These are phyloP conservation scores for Cordyceps farinosa DNA, from an alignment of 2,329 filamentous ascomycete species.

Conservation along the genomic window DNA sequence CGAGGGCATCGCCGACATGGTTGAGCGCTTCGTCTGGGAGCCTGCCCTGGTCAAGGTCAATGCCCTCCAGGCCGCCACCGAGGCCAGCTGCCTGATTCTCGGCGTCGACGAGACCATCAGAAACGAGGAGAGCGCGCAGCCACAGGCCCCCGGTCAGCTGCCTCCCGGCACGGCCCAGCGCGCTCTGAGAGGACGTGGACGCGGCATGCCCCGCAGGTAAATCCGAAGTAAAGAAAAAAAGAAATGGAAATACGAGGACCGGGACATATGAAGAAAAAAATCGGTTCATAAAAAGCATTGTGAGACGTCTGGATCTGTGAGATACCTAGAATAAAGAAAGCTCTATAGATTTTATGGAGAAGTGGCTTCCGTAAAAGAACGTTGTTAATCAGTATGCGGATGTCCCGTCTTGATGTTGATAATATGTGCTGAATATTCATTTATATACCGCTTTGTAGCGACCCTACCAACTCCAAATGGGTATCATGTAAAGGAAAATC, in stretches of 20 bases:
- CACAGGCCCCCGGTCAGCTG: conserved; percentile 74
- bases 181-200: conserved; percentile 76
- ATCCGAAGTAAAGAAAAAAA: conserved; percentile 12
- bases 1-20: conserved; percentile 91
- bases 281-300: conserved; percentile 15
- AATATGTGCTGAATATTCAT: neutral
- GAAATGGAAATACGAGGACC: conserved; percentile 17
- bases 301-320: conserved; percentile 33
- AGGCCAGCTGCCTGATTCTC: conserved; percentile 92
- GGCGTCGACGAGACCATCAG: conserved; percentile 97
- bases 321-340: conserved; percentile 30
- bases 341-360: conserved; percentile 20
- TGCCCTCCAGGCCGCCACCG: conserved; percentile 91
- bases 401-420: neutral
- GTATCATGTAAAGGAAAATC: conserved; percentile 1
- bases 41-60: conserved; percentile 95
- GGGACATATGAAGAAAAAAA: conserved; percentile 21
- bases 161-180: conserved; percentile 84
- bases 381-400: neutral
- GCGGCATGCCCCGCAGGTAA: conserved; percentile 84
- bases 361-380: neutral
- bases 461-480: neutral
- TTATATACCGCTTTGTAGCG: neutral
- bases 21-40: conserved; percentile 96
- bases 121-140: conserved; percentile 88